Base-by-base conservation (phyloP, 2,329 filamentous ascomycete species). In the Alternaria viburni region DNA sequence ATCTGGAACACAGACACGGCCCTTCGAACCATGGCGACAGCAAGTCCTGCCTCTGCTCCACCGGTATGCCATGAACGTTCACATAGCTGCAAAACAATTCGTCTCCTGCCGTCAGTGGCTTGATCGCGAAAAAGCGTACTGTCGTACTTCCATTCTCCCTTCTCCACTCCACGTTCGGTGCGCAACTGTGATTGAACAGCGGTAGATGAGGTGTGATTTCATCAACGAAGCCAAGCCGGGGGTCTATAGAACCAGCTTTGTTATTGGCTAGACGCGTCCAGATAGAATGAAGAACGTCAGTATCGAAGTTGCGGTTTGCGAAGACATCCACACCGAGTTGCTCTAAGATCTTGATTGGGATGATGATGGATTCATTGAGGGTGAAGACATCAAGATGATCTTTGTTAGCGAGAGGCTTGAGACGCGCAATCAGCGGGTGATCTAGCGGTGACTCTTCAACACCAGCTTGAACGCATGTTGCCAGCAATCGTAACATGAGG, bases 171-270 rank as follows among this genome's bases (percentile, higher is more conserved):
- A 71, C 68, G 60, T 76, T 79, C 6, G 76, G 75, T 36, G 65
- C 67, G 52, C 76, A 79, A 60, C 74, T 76, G 60, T 79, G 76
- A 60, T 79, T 79, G 45, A 79, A 72, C 65, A 77, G 71, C 17
- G 70, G 71, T 56, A 77, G 67, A 15, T 76, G 57, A 1, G 73
- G 70, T 45, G 68, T 74, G 36, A 78, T 68, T 25, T 65, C 68
- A 2, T 75, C 72, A 17, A 77, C 72, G n/a, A 68, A 72, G n/a
- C 69, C 70, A 13, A 72, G 66, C 13, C 61, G 61, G 5, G 67
- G 61, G 2, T 71, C 69, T 1, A 58, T 62, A 23, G 70, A 70
- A 0, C 74, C 75, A 5, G 76, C 74, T 55, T 75, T 77, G 57
- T 79, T 79, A 57, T 79, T 79, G 30, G 78, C 74, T 8, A 77